These are phyloP conservation scores for Zygosaccharomyces siamensis DNA, from an alignment of 805 yeast genomes.

Conservation along the genomic window DNA sequence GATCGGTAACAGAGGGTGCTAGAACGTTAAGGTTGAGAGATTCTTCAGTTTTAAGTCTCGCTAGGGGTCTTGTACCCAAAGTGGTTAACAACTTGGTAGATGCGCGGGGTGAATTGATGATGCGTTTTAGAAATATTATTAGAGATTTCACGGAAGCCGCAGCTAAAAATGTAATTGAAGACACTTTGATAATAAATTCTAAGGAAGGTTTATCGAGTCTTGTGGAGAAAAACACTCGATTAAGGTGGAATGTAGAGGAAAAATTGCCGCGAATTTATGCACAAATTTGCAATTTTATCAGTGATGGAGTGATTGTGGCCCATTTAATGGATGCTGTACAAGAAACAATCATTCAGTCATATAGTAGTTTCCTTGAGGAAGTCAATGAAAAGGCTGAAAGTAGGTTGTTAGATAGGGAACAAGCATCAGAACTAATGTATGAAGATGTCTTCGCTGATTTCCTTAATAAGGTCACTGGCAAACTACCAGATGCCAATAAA, in stretches of 20 bases:
- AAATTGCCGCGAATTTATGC: constrained; percentile 53
- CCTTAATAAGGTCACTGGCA: constrained; percentile 36
- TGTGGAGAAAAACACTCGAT: constrained; percentile 31
- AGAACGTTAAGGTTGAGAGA: constrained; percentile 8
- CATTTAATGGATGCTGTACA: constrained; percentile 61
- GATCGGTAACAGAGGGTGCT: constrained; percentile 33
- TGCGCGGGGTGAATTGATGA: constrained; percentile 65
- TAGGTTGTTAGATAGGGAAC: constrained; percentile 23
- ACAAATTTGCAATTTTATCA: constrained; percentile 50
- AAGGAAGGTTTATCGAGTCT: constrained; percentile 28
- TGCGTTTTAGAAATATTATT: constrained; percentile 65
- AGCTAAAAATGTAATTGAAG: constrained; percentile 44
- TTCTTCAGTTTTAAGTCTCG: constrained; percentile 42
- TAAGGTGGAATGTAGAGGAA: constrained; percentile 47
- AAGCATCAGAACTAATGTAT: constrained; percentile 53
- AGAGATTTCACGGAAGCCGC: constrained; percentile 62
- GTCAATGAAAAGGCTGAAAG: constrained; percentile 29
- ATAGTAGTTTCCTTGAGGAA: constrained; percentile 47
- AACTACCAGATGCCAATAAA: constrained; percentile 10
- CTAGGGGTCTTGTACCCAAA: constrained; percentile 67
- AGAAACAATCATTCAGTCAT: constrained; percentile 53
- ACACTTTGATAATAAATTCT: constrained; percentile 34
- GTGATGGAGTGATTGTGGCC: constrained; percentile 48
- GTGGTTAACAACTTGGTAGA: constrained; percentile 80
- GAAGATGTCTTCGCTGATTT: constrained; percentile 54